phyloP scores from a whole-genome alignment of 352 stramenopile genomes.

The Phytophthora litchii region DNA sequence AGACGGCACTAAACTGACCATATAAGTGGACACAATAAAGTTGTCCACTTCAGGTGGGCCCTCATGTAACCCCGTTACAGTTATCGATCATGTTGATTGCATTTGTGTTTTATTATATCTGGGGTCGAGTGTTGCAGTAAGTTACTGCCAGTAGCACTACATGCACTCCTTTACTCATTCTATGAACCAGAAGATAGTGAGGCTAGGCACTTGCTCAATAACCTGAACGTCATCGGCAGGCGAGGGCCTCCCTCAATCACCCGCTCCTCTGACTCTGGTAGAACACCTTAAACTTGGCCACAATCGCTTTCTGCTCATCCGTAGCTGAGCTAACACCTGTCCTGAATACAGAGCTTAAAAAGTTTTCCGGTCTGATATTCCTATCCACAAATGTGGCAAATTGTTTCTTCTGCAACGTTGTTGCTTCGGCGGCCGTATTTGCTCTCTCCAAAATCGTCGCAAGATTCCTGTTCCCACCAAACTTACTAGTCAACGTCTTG shows the following conservation, averaged over 20 bases:
- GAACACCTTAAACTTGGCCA: not conserved
- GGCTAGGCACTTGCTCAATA: too few species aligned
- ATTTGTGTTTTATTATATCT: too few species aligned
- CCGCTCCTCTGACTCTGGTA: not conserved
- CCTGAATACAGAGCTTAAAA: not conserved
- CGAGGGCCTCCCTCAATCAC: too few species aligned
- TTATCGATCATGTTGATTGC: too few species aligned
- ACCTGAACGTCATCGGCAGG: too few species aligned
- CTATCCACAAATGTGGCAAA: not conserved
- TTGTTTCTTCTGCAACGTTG: not conserved
- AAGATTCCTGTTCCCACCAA: not conserved
- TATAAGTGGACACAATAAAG: too few species aligned
- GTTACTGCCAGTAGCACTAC: too few species aligned
- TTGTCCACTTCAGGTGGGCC: too few species aligned
- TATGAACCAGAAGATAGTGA: too few species aligned
- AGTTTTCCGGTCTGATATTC: not conserved
- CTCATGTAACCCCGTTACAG: too few species aligned
- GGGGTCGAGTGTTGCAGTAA: too few species aligned
- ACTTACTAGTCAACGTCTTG: not conserved
- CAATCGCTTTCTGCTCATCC: not conserved
- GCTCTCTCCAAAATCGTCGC: not conserved
- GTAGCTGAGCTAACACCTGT: not conserved
- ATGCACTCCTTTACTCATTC: too few species aligned
- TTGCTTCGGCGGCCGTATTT: not conserved
- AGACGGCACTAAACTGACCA: constrained; percentile 19